phyloP scores from a whole-genome alignment of 805 yeast species.

The Saccharomycopsis lassenensis region DNA sequence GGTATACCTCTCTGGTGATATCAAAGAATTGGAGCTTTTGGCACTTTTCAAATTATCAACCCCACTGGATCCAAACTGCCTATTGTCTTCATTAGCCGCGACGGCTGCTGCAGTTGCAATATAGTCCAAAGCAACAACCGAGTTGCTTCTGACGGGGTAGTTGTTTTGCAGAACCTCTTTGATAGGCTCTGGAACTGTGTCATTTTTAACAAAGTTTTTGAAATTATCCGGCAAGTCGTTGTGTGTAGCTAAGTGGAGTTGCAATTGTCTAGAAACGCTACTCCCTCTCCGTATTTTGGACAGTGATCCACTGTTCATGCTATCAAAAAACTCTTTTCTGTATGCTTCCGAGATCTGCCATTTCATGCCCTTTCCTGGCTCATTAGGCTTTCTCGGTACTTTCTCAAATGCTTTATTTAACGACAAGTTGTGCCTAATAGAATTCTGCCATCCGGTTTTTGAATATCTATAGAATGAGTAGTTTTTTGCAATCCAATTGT shows the following conservation, averaged over 20 bases:
- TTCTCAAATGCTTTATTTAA: slow-evolving; percentile 95
- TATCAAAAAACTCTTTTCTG: slow-evolving; percentile 71
- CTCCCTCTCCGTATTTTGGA: slow-evolving; percentile 71
- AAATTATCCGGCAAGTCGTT: slow-evolving; percentile 28
- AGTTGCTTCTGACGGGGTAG: slow-evolving; percentile 7
- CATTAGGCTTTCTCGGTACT: slow-evolving; percentile 89
- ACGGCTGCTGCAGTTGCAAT: too few relatives aligned
- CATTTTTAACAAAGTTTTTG: too few relatives aligned
- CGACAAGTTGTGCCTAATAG: slow-evolving; percentile 82
- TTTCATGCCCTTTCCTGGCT: slow-evolving; percentile 98
- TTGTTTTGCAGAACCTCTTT: slow-evolving; percentile 25
- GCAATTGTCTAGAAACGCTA: slow-evolving; percentile 69
- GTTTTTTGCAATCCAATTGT: slow-evolving; percentile 77
- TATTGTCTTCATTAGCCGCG: too few relatives aligned
- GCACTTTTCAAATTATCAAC: too few relatives aligned
- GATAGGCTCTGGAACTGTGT: too few relatives aligned
- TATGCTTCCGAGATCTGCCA: slow-evolving; percentile 91
- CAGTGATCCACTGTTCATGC: slow-evolving; percentile 66
- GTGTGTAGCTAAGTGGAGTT: slow-evolving; percentile 49
- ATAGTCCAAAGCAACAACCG: too few relatives aligned
- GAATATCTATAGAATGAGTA: slow-evolving; percentile 88
- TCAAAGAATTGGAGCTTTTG: too few relatives aligned
- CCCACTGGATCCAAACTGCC: too few relatives aligned
- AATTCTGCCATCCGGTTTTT: slow-evolving; percentile 96
- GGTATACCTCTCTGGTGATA: too few relatives aligned